Base-by-base conservation (phyloP, 257 asterid genomes). In the Salvia miltiorrhiza region DNA sequence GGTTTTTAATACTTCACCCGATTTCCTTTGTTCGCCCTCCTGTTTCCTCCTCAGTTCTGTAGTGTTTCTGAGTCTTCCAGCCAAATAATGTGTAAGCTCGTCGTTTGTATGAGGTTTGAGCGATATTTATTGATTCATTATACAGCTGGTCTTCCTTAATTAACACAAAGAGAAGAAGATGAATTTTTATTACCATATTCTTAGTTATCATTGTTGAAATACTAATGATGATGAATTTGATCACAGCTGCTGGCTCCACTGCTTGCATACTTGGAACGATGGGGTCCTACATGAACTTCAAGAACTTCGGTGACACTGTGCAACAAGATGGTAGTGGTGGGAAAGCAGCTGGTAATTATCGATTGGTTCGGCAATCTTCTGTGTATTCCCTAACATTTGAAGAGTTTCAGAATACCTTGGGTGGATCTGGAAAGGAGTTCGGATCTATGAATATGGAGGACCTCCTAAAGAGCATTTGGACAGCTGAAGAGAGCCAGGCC, bases 361-460 rank as follows among this genome's bases (percentile, higher is more conserved):
- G 86, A 9, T 81, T 92, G 88, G 81, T 77, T 47, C 85, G 97
- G 21, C 95, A 92, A 71, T 78, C 97, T 57, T 92, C 98, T 0
- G 53, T 92, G 54, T 92, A 78, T 76, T 85, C 96, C 28, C 76
- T 92, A 73, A 92, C 98, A 0, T 88, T 92, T 63, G 98, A 90
- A 64, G 97, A 92, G 85, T 85, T 92, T 70, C 98, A 92, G 78
- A 82, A 45, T 53, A 75, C 96, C n/a, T 61, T 83, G 83, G 87
- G 96, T 71, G 95, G 88, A 37, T 58, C 83, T 5, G 95, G 96
- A 28, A 92, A 81, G 84, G 97, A 92, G 53, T 88, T 87, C 28
- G 98, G 98, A 24, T 90, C 97, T 5, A 86, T 92, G 92, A 92
- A 92, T 67, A 90, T 92, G 96, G 98, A 92, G 80, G 98, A 92